These are phyloP conservation scores for Aspergillus fijiensis DNA, from an alignment of 2,329 filamentous ascomycete species.

Conservation along the genomic window DNA sequence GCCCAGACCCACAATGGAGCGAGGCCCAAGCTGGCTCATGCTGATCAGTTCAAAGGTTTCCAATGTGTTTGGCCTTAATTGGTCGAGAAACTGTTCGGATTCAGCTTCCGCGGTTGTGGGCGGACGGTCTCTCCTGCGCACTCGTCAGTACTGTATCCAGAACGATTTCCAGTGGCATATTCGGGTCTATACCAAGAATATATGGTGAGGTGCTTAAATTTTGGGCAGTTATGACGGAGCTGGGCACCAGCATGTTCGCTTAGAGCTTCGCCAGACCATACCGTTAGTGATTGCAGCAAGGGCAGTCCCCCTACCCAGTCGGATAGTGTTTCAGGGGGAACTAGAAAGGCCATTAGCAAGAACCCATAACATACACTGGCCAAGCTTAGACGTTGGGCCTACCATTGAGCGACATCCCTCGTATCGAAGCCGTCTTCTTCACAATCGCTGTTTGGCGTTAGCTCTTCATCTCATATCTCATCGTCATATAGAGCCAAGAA, in stretches of 20 bases:
- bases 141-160: slow-evolving; percentile 22
- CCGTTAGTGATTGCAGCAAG: slow-evolving; percentile 57
- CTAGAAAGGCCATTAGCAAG: slow-evolving; percentile 25
- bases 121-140: slow-evolving; percentile 29
- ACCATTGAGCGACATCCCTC: slow-evolving; percentile 58
- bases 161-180: too few relatives aligned
- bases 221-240: slow-evolving; percentile 59
- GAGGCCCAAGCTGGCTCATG: slow-evolving; percentile 53
- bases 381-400: slow-evolving; percentile 17
- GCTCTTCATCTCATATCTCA: not conserved
- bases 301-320: slow-evolving; percentile 61
- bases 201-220: slow-evolving; percentile 61
- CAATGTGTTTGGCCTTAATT: slow-evolving; percentile 58
- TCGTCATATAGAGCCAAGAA: not conserved
- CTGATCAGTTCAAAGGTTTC: slow-evolving; percentile 60
- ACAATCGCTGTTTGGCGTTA: slow-evolving; percentile 42
- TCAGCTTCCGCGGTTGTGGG: slow-evolving; percentile 54
- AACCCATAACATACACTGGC: not conserved
- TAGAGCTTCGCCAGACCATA: slow-evolving; percentile 63
- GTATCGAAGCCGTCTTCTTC: slow-evolving; percentile 54
- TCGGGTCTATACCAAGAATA: slow-evolving; percentile 47
- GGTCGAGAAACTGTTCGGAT: slow-evolving; percentile 58
- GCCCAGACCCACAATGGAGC: slow-evolving; percentile 56
- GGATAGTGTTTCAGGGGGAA: slow-evolving; percentile 54
- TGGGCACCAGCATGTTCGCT: slow-evolving; percentile 54